Evolutionary conservation across 371 early-diverging fungal genomes (phyloP).

Genomic region (Blakeslea trispora): DNA sequence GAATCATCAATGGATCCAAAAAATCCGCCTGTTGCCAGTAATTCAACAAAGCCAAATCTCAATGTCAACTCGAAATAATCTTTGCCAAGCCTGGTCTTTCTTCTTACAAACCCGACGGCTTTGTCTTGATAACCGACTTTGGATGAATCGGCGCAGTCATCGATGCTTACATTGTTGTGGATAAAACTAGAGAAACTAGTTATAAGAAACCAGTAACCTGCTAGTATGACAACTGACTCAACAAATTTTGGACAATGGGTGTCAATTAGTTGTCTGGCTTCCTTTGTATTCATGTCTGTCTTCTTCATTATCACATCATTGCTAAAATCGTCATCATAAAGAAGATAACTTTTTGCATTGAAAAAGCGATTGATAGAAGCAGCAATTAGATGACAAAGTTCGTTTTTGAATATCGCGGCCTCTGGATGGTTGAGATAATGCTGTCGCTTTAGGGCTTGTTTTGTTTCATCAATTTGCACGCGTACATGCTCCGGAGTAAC

Average conservation of each 20-base stretch:
- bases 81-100: slow-evolving; percentile 11
- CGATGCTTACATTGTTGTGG: slow-evolving; percentile 7
- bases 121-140: slow-evolving; percentile 11
- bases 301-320: slow-evolving; percentile 10
- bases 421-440: slow-evolving; percentile 10
- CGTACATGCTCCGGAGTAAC: slow-evolving; percentile 9
- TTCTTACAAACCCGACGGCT: slow-evolving; percentile 2
- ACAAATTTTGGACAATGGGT: slow-evolving; percentile 8
- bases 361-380: slow-evolving; percentile 14
- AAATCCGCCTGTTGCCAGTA: slow-evolving; percentile 14
- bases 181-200: slow-evolving; percentile 11
- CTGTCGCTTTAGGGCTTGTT: background rate
- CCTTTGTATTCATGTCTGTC: slow-evolving; percentile 6
- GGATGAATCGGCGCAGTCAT: slow-evolving; percentile 11
- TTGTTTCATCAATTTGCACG: slow-evolving; percentile 10
- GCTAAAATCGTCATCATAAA: slow-evolving; percentile 8
- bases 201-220: slow-evolving; percentile 9
- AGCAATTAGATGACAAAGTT: slow-evolving; percentile 13
- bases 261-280: slow-evolving; percentile 6
- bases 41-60: slow-evolving; percentile 14
- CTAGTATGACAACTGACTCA: slow-evolving; percentile 10
- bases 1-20: slow-evolving; percentile 10
- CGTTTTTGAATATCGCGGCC: slow-evolving; percentile 2
- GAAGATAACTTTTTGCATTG: slow-evolving; percentile 7
- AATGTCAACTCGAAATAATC: slow-evolving; percentile 7